Evolutionary conservation across 352 stramenopile genomes (phyloP), one percentile per base, ranked within the genome.

Genomic region (Pythium periplocum): DNA sequence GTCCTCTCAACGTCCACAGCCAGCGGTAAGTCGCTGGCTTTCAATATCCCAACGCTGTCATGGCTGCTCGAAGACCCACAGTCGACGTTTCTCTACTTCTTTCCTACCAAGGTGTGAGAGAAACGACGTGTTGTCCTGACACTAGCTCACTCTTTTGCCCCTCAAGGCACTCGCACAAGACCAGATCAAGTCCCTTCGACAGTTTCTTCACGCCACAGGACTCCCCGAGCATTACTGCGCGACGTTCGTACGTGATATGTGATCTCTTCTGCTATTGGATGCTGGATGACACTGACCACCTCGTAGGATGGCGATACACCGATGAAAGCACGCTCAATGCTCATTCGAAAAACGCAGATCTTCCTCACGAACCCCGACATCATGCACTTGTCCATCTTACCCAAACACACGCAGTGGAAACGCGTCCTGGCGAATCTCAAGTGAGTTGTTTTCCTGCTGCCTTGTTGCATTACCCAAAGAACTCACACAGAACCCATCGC

Each of bases 281-380:
- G 5, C 6, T 47, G 50, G 35, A 36, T 4, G 30, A 26, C 1
- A 34, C 38, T 57, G 37, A 48, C 7, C 1, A 40, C 33, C 9
- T n/a, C 55, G 4, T 55, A 94, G 83, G 96, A 99, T 66, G 96
- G 96, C 10, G 96, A 99, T 65, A 98, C 94, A 5, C 70, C 83
- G 6, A 95, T 98, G 69, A 81, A 83, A 52, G 77, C 91, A 45
- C 85, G 96, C 5, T 81, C 78, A 30, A 75, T 78, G 43, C 78
- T 98, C 32, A 86, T 90, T 30, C 69, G 71, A 8, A 73, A 95
- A 26, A 86, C 86, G 7, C 89, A 97, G 44, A 85, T 99, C 40
- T 96, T 99, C 49, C 71, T 99, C n/a, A 99, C 95, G 4, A 99
- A 99, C 71, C 96, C 96, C 33, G 97, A 99, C 66, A 99, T 98